Conservation (phyloP, 805 yeast genomes). For the Schwanniomyces pseudopolymorphus region DNA sequence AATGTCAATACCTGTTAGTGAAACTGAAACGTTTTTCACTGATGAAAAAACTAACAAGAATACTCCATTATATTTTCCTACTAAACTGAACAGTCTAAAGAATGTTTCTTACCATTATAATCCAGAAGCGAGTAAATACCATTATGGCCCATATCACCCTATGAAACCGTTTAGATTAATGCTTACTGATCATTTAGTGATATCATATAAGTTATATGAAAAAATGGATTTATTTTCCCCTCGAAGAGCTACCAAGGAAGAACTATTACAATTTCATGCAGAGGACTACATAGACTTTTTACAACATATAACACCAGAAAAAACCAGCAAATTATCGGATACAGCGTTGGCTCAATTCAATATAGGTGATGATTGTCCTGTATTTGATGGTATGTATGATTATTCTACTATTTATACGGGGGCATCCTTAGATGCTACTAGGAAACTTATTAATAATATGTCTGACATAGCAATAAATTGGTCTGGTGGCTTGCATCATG, state of each 20-base stretch:
- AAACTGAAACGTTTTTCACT: conserved; percentile 29
- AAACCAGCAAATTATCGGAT: conserved; percentile 55
- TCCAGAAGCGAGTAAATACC: conserved; percentile 75
- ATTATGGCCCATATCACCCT: conserved; percentile 94
- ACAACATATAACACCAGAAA: conserved; percentile 74
- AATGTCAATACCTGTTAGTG: conserved; percentile 13
- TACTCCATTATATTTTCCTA: conserved; percentile 31
- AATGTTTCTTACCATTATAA: conserved; percentile 87
- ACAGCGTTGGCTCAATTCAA: conserved; percentile 67
- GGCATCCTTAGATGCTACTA: conserved; percentile 90
- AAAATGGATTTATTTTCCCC: conserved; percentile 89
- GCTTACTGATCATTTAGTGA: conserved; percentile 90
- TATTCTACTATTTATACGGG: conserved; percentile 89
- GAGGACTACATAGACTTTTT: conserved; percentile 83
- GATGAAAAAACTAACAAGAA: conserved; percentile 33
- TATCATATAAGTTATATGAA: conserved; percentile 80
- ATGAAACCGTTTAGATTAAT: conserved; percentile 95
- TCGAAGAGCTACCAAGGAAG: conserved; percentile 76
- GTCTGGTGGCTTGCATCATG: conserved; percentile 97
- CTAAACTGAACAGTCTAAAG: conserved; percentile 35
- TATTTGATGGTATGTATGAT: conserved; percentile 92
- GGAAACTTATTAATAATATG: conserved; percentile 79
- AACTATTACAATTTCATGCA: conserved; percentile 78
- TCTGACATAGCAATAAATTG: conserved; percentile 94
- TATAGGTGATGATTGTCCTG: conserved; percentile 93